Percentiles rank a stretch among this genome's conserved stretches.
phyloP scores from a whole-genome alignment of 352 stramenopile species.

The Elongisporangium undulatum region DNA sequence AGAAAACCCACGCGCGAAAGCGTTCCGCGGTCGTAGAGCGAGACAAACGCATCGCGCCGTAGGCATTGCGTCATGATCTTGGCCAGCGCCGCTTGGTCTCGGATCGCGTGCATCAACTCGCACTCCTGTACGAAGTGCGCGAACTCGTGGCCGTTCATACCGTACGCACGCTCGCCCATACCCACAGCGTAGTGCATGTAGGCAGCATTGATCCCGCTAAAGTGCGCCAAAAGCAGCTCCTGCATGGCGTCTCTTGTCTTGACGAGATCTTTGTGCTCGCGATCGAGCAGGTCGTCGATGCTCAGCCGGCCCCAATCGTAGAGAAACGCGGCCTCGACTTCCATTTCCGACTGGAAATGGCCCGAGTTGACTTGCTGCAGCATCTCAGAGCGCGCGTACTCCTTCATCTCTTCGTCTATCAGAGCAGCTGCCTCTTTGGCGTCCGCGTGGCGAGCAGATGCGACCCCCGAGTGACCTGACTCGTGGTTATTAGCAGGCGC shows the following conservation, averaged over 20 bases:
- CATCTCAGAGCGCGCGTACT: constrained; percentile 64
- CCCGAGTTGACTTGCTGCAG: constrained; percentile 72
- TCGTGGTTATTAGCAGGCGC: neutral
- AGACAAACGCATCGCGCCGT: constrained; percentile 34
- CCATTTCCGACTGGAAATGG: constrained; percentile 76
- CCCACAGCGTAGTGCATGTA: constrained; percentile 78
- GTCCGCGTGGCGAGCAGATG: neutral
- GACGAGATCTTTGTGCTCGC: neutral
- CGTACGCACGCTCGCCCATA: constrained; percentile 56
- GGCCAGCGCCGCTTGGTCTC: constrained; percentile 27
- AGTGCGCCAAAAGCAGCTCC: constrained; percentile 51
- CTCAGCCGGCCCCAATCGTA: constrained; percentile 67
- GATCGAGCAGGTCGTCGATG: constrained; percentile 47
- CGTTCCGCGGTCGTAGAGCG: constrained; percentile 41
- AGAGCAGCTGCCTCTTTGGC: constrained; percentile 1
- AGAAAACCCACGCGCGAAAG: constrained; percentile 68
- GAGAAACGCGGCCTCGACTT: constrained; percentile 74
- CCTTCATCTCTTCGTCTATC: constrained; percentile 44
- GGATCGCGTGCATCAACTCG: constrained; percentile 34
- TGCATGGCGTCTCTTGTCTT: constrained; percentile 47
- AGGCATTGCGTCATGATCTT: constrained; percentile 19
- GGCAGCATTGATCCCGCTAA: constrained; percentile 41
- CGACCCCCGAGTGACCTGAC: neutral
- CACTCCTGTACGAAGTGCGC: constrained; percentile 77
- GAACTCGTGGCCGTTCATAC: constrained; percentile 66